Conservation (phyloP, 139 green algal genomes). For the Klebsormidium nitens region DNA sequence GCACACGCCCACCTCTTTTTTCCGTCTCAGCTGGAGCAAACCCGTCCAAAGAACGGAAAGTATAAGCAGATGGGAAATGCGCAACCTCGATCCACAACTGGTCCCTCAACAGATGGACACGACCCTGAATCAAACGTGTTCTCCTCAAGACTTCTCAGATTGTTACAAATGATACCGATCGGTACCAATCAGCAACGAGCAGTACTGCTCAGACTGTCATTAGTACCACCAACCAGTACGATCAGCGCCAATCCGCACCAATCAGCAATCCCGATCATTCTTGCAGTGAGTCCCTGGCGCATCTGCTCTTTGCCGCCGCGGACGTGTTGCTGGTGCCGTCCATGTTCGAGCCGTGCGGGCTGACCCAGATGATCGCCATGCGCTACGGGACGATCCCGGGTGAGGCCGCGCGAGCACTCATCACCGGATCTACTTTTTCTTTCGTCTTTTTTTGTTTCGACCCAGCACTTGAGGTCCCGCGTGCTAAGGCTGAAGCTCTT, state of each 20-base stretch:
- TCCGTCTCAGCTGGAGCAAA: too few species aligned
- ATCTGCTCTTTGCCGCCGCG: slow-evolving; percentile 82
- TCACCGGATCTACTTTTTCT: not conserved
- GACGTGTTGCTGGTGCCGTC: slow-evolving; percentile 90
- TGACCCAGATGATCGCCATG: slow-evolving; percentile 86
- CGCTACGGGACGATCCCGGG: slow-evolving; percentile 50
- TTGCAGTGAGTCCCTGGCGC: slow-evolving; percentile 77
- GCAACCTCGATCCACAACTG: too few species aligned
- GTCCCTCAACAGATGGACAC: too few species aligned
- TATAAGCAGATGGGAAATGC: too few species aligned
- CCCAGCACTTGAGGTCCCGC: not conserved
- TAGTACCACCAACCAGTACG: not conserved
- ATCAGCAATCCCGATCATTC: slow-evolving; percentile 38
- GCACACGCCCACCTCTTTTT: too few species aligned
- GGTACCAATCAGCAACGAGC: too few species aligned
- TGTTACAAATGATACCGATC: too few species aligned
- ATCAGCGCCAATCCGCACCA: not conserved
- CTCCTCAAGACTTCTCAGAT: too few species aligned
- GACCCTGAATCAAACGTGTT: too few species aligned
- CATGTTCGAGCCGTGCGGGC: slow-evolving; percentile 94
- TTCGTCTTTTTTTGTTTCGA: not conserved
- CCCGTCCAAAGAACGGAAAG: too few species aligned
- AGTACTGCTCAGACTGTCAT: too few species aligned
- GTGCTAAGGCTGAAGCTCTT: too few species aligned
- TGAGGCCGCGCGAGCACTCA: not conserved